Evolutionary conservation across 2,329 filamentous ascomycete genomes (phyloP), one percentile per base, ranked within the genome.

Genomic region (Trichothecium sympodiale): DNA sequence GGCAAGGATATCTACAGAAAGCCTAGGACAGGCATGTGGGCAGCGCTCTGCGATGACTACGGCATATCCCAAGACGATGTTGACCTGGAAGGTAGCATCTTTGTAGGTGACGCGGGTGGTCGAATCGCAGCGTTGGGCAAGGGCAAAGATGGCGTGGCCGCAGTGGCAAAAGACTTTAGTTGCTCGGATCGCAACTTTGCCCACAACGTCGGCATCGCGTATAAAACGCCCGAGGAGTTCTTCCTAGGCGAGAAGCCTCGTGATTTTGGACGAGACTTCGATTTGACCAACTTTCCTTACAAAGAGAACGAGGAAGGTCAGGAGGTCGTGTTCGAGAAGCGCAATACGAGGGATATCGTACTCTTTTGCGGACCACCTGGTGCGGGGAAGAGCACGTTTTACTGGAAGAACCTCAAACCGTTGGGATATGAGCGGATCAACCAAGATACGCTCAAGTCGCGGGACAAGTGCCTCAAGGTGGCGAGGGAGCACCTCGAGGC

Each of bases 331-430:
- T 69, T 71, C 43, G 64, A 70, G 32, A 85, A 79, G 59, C 71
- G 66, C 35, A 75, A 80, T 48, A 55, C 71, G 5, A 57, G 77
- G 43, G 88, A 95, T 37, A 64, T 96, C 12, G 74, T 96, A 17
- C 58, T 96, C 7, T 85, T 94, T 54, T 89, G 84, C 50, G 91
- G 91, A 2, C 85, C 83, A 33, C 91, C 91, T 0, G 88, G 84
- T 2, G 77, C 86, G 3, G 91, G 91, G 14, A 96, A 98, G 59
- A 94, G 85, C 28, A 89, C 86, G 0, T 94, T 91, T 50, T 95
- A 81, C 60, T 85, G 80, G 76, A 77, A 71, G 42, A 64, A 83
- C 43, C 63, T 96, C 26, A 69, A 87, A 52, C 82, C 83, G 17
- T 60, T 91, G 18, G 83, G 79, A 4, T 96, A 94, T 53, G 73